Base-by-base conservation (phyloP, 2,329 filamentous ascomycete genomes). In the Sclerotinia sclerotiorum region DNA sequence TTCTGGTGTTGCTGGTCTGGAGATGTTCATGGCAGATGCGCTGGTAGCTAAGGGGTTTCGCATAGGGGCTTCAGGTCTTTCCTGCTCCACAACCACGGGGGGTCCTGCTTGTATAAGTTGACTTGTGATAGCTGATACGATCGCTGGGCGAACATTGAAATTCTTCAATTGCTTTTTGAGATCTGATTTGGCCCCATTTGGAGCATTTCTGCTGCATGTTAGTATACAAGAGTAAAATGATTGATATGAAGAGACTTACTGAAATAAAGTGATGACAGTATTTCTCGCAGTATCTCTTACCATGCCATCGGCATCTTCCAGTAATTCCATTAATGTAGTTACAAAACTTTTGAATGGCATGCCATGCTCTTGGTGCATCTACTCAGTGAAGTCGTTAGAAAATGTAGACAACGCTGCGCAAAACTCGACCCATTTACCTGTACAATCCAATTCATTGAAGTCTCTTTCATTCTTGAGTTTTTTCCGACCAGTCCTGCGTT, bases 241-340 rank as follows among this genome's bases (percentile, higher is more conserved):
- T 39, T 19, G 10, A 62, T 61, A 8, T 21, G 29, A 46, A 46
- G 17, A 29, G 44, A 74, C 83, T 69, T 81, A 93, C 90, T 84
- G 87, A 80, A 97, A 97, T 44, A 98, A 85, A 72, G 95, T 91
- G 69, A 97, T 91, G 61, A 97, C 89, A 1, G 92, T 90, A 67
- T 83, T 83, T 81, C 95, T 97, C 70, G 94, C 93, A 49, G 87
- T 86, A 75, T 97, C 93, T 78, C 94, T 88, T 72, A 97, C 93
- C 79, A 88, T 89, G 62, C 91, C 90, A 78, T 97, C 94, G 13
- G 93, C 91, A 78, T 97, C 94, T 80, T 97, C 94, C 54, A 97
- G 85, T 73, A 95, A 86, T 67, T 92, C 90, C 81, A 97, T 94
- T 52, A 97, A 84, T 15, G 86, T 85, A 3, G 92, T 90, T 1